phyloP scores from a whole-genome alignment of 345 rosid species.

The Rhizophora mangle region DNA sequence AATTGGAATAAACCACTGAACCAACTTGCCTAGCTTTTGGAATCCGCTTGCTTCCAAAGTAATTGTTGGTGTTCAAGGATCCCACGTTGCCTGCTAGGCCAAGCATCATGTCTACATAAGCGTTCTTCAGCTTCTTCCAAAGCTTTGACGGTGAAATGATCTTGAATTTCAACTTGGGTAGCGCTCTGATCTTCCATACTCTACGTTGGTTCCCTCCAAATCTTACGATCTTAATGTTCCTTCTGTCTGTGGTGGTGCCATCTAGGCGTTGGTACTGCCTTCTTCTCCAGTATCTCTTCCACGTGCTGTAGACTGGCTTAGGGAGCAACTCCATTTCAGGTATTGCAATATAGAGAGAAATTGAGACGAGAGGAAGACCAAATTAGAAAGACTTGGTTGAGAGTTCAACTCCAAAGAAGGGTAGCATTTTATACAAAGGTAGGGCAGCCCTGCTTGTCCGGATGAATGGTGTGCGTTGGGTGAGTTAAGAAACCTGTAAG shows the following conservation, averaged over 20 bases:
- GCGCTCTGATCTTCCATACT: conserved; percentile 35
- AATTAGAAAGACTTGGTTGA: not conserved
- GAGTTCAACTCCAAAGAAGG: not conserved
- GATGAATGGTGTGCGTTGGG: too few species aligned
- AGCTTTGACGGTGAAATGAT: conserved; percentile 29
- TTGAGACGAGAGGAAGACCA: not conserved
- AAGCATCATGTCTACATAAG: conserved; percentile 35
- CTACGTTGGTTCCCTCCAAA: conserved; percentile 24
- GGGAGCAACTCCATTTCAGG: conserved; percentile 24
- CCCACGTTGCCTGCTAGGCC: conserved; percentile 27
- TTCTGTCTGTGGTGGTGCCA: not conserved
- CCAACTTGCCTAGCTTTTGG: conserved; percentile 24
- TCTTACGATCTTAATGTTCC: conserved; percentile 19
- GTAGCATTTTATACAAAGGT: not conserved
- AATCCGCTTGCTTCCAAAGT: conserved; percentile 26
- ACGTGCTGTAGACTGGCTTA: conserved; percentile 5
- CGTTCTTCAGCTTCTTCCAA: conserved; percentile 29
- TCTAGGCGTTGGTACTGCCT: conserved; percentile 28
- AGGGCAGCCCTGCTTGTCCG: too few species aligned
- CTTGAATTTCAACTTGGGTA: conserved; percentile 24
- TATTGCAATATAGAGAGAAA: not conserved
- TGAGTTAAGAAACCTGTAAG: too few species aligned
- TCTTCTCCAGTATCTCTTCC: conserved; percentile 39
- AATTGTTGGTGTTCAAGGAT: conserved; percentile 15
- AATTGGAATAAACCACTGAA: conserved; percentile 5